Percentiles rank a stretch among this genome's conserved stretches.
phyloP scores from a whole-genome alignment of 768 basidiomycete species.

The Tylopilus balloui region DNA sequence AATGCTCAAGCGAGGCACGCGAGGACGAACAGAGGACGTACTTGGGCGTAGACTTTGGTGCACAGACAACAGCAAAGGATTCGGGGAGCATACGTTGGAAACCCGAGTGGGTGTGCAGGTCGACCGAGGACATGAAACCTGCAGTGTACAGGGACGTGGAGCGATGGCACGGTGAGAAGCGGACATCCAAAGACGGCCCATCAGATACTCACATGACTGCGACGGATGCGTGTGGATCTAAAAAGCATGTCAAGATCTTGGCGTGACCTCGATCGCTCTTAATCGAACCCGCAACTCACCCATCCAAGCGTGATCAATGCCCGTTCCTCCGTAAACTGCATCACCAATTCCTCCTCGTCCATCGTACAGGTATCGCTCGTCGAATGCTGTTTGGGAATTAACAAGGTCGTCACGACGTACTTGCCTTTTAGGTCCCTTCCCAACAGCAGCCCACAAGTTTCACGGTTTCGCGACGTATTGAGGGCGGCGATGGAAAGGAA shows the following conservation, averaged over 20 bases:
- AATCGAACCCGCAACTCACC: constrained; percentile 47
- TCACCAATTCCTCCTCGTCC: constrained; percentile 83
- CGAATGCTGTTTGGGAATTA: constrained; percentile 86
- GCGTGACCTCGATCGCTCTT: not conserved
- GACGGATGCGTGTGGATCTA: constrained; percentile 93
- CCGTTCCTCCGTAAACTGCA: constrained; percentile 79
- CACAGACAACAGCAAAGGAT: constrained; percentile 90
- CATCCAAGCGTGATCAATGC: constrained; percentile 85
- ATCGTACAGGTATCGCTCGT: constrained; percentile 92
- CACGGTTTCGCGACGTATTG: constrained; percentile 74
- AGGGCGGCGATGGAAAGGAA: constrained; percentile 74
- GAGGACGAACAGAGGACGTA: constrained; percentile 32
- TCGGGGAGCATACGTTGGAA: constrained; percentile 90
- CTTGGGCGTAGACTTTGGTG: constrained; percentile 74
- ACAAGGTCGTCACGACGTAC: constrained; percentile 71
- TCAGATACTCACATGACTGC: constrained; percentile 61
- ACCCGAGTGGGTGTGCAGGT: constrained; percentile 85
- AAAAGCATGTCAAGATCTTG: not conserved
- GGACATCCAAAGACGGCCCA: not conserved
- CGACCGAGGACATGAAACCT: constrained; percentile 94
- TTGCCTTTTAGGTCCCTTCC: constrained; percentile 60
- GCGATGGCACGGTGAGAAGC: not conserved
- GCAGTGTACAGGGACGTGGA: not conserved
- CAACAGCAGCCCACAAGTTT: constrained; percentile 83
- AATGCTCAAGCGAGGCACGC: not conserved